phyloP scores from a whole-genome alignment of 306 rosid genomes.

The Biancaea sappan region DNA sequence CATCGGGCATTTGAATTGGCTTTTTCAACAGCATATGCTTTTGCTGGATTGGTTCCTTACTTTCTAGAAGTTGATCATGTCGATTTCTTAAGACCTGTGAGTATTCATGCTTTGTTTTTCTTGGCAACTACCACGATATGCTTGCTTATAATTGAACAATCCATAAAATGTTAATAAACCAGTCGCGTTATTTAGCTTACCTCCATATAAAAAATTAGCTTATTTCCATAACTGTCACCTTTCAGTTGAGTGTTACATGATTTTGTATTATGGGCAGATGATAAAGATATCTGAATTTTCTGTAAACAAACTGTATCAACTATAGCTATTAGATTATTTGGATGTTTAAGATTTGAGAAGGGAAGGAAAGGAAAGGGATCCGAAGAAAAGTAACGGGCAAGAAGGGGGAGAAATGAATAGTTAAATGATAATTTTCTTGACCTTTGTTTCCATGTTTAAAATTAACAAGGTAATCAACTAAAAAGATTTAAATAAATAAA shows the following conservation, averaged over 20 bases:
- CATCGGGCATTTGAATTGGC: slow-evolving; percentile 95
- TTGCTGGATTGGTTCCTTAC: slow-evolving; percentile 89
- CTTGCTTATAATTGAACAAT: background rate
- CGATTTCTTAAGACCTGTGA: slow-evolving; percentile 92
- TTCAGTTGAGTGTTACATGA: background rate
- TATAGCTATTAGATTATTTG: background rate
- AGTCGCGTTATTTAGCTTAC: background rate
- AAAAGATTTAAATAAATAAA: background rate
- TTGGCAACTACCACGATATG: background rate
- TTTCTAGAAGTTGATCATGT: slow-evolving; percentile 96
- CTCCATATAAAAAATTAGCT: background rate
- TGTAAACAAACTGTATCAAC: slow-evolving; percentile 8
- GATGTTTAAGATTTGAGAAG: background rate
- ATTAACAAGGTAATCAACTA: background rate
- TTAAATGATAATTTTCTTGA: background rate
- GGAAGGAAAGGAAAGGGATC: background rate
- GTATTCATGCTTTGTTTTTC: slow-evolving; percentile 32
- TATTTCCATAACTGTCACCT: background rate
- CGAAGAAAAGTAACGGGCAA: background rate
- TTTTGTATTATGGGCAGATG: background rate
- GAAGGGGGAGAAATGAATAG: background rate
- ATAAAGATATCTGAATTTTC: slow-evolving; percentile 10
- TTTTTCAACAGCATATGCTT: slow-evolving; percentile 88
- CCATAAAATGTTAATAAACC: background rate
- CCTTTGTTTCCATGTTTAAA: background rate